Evolutionary conservation across 768 basidiomycete genomes (phyloP).

Genomic region (Tulasnella calospora): DNA sequence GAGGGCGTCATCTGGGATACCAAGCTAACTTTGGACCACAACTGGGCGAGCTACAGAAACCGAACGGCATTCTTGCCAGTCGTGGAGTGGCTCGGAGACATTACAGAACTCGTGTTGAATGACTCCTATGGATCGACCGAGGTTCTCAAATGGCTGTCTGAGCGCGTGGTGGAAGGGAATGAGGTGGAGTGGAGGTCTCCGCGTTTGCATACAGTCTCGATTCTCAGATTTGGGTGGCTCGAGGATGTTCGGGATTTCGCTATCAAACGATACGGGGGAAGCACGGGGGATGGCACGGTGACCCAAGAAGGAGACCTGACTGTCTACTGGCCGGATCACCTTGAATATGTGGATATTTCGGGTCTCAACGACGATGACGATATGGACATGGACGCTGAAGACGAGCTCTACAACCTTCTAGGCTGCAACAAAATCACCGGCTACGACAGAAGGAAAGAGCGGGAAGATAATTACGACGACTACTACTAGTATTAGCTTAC

Average conservation of each 20-base stretch:
- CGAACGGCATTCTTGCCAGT: background rate
- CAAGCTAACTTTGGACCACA: background rate
- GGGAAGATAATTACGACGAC: background rate
- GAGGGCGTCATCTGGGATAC: background rate
- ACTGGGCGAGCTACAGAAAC: background rate
- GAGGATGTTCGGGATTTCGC: background rate
- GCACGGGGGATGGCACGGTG: background rate
- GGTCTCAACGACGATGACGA: background rate
- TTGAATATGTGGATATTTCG: background rate
- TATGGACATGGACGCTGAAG: background rate
- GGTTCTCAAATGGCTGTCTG: background rate
- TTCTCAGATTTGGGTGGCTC: background rate
- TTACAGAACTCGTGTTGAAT: background rate
- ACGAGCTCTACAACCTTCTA: background rate
- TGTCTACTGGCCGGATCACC: background rate
- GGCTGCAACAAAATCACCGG: background rate
- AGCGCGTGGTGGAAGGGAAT: background rate
- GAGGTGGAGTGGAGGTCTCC: background rate
- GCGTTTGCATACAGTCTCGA: background rate
- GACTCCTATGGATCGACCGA: background rate
- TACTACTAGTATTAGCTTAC: background rate
- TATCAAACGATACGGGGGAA: background rate
- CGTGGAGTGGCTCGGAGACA: background rate
- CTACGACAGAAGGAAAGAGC: background rate
- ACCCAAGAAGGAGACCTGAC: background rate